Conservation (phyloP, 257 asterid genomes). For the Przewalskia tangutica region DNA sequence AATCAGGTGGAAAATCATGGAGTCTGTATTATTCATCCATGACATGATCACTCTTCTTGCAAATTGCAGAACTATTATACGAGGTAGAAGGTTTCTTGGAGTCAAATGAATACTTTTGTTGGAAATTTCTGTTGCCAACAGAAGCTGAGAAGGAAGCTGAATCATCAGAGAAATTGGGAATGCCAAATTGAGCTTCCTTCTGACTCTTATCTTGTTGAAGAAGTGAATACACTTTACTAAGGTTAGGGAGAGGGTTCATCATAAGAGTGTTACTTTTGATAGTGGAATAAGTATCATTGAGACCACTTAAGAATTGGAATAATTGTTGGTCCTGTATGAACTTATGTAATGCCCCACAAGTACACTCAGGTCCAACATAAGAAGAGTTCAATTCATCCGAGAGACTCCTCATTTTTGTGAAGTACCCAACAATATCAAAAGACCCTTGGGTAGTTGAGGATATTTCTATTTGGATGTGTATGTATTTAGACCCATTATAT, state of each 20-base stretch:
- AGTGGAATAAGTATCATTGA: not conserved
- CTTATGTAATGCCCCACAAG: not conserved
- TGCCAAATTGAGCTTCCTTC: fast-evolving
- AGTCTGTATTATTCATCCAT: not conserved
- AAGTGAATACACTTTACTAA: not conserved
- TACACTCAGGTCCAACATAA: not conserved
- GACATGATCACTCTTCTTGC: not conserved
- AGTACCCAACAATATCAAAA: not conserved
- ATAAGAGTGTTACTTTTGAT: too few species aligned
- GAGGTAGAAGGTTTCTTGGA: too few species aligned
- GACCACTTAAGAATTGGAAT: too few species aligned
- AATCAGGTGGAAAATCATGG: not conserved
- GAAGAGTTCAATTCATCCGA: not conserved
- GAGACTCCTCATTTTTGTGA: too few species aligned
- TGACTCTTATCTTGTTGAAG: not conserved
- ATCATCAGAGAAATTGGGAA: not conserved
- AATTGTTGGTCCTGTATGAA: not conserved
- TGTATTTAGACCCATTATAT: too few species aligned
- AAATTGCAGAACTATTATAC: too few species aligned
- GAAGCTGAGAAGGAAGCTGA: too few species aligned
- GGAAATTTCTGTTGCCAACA: too few species aligned
- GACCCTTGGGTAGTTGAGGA: too few species aligned
- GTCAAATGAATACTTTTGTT: too few species aligned
- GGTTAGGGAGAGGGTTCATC: too few species aligned
- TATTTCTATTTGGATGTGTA: too few species aligned